Evolutionary conservation across 2,329 filamentous ascomycete species (phyloP), one percentile per base, ranked within the genome.

Genomic region (Didymella segeticola): DNA sequence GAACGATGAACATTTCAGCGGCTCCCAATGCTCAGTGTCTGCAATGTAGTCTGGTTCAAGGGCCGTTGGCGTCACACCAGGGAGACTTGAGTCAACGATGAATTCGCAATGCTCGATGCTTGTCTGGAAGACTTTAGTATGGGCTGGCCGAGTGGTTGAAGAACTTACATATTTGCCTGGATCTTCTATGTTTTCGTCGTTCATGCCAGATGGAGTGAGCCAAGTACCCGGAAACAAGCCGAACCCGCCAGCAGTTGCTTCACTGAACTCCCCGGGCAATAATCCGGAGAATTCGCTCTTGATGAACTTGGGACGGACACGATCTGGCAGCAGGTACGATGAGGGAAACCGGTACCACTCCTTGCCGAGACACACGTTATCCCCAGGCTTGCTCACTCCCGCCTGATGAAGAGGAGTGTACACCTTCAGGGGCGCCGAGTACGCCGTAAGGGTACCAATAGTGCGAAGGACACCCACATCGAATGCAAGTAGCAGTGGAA

Each of bases 321-420:
- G 84, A n/a, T 87, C 80, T 0, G 95, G 93, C 3, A 99, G 80
- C 71, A 95, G 92, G 78, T 92, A 98, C 0, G 93, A 96, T 0
- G 90, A 93, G 1, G 95, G 93, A 71, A 97, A 98, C 29, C 95
- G 90, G 74, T 99, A 97, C 95, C 95, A 99, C 72, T 99, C 95
- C 72, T 98, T 99, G 23, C 91, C 92, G 31, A 96, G 84, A 73
- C 95, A 99, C 2, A 99, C 85, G 15, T 82, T 86, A 58, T 91
- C 88, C 14, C 87, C 89, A 2, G 78, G 72, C 0, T 78, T 75
- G 2, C 85, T 83, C 5, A 89, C 63, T 1, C 79, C 82, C 8
- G 78, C 67, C 12, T 80, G 81, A 41, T 84, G 80, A 1, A 98
- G 79, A 1, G 87, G 86, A 29, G 81, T 72, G 71, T 92, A 93